Base-by-base conservation (phyloP, 2,329 filamentous ascomycete species). In the Neonectria hederae region DNA sequence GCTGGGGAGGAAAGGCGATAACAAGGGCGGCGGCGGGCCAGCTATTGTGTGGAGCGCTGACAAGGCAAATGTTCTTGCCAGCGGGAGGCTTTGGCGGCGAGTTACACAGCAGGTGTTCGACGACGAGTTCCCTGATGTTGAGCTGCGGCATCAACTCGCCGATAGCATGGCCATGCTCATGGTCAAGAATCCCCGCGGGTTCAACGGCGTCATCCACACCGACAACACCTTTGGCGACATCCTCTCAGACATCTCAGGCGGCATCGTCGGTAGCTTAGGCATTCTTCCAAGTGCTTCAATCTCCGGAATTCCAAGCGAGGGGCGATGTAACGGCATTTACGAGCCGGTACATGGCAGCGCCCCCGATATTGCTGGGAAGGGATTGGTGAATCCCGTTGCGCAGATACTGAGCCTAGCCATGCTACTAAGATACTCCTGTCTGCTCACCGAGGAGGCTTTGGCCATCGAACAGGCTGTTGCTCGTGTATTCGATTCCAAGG, bases 261-360 rank as follows among this genome's bases (percentile, higher is more conserved):
- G 78, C n/a, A 77, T 85, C 48, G 78, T 79, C 0, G 83, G 83
- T 21, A 83, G 77, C 1, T 76, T 84, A 1, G 83, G 83, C 1
- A 72, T 80, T 1, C 71, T 84, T 0, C 83, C 83, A 0, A 83
- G 81, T 54, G 83, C 83, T 3, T 82, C 80, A 51, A 75, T 83
- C 2, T 77, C 79, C 0, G 83, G 80, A 2, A 76, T 83, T 2
- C 80, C 80, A 0, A 75, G 77, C 2, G 65, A 77, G 19, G 75
- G 73, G n/a, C 72, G 69, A n/a, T 79, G 77, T 71, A 92, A 91
- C 70, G 90, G 90, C 65, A 92, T 93, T 70, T 93, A 92, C 74
- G 91, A 93, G 80, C 91, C 91, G 4, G 92, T 93, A 59, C 91
- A 93, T 75, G 91, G 90, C 81, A 87, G 75, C 56, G 91, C 91